Evolutionary conservation across 2,329 filamentous ascomycete genomes (phyloP), one percentile per base, ranked within the genome.

Genomic region (Lachnellula subtilissima): DNA sequence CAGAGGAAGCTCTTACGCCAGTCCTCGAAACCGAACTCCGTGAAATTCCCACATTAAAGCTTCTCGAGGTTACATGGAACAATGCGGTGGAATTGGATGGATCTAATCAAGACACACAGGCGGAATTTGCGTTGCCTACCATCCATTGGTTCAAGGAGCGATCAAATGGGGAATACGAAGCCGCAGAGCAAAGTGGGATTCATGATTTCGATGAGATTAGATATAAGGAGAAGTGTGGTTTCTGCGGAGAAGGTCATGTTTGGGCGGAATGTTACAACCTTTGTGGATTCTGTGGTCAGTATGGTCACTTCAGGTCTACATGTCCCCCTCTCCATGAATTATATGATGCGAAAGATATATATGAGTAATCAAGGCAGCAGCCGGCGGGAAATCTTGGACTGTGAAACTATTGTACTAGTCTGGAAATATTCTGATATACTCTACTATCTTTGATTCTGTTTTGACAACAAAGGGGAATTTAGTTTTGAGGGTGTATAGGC

Each of bases 221-320:
- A 52, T 22, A 35, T 23, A 7, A 25, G 48, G n/a, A 9, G 11
- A 48, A 23, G 11, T 40, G 43, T 4, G 43, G 9, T 48, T 56
- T 55, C 28, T 56, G 49, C 36, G 36, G 45, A 23, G 49, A 56
- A 35, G 19, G 17, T 32, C 54, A 56, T 48, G n/a, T n/a, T 25
- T 56, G 43, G 54, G 6, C 32, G 12, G 35, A 56, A 1, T 56
- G 49, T 36, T 48, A 17, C 12, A 56, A 56, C 14, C 45, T 56
- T 12, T 56, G 49, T 5, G 3, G 4, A 22, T 17, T 22, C 23
- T 53, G 43, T 17, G 51, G 51, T 15, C 23, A 47, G 3, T 53
- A 39, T 35, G 43, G 51, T 2, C 28, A 53, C 14, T 53, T 45
- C 11, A 19, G 42, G 2, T 32, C 28, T 9, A 32, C 28, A 32